Conservation (phyloP, 495 filamentous ascomycete genomes). For the Sordaria brevicollis region DNA sequence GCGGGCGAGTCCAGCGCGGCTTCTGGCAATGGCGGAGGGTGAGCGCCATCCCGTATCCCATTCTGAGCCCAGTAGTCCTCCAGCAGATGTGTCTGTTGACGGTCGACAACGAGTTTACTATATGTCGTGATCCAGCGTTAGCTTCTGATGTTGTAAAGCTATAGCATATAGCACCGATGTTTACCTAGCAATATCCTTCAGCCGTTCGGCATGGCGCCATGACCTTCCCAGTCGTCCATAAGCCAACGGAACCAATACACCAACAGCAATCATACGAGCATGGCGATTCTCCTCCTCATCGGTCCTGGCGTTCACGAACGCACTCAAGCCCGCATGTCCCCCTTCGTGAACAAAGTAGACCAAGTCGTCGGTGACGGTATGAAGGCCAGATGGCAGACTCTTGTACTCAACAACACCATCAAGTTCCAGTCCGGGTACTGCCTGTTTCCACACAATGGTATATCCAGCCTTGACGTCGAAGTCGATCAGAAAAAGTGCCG, state of each 20-base stretch:
- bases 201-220: constrained; percentile 73
- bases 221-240: constrained; percentile 78
- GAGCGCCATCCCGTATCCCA: constrained; percentile 39
- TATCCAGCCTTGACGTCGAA: constrained; percentile 83
- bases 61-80: constrained; percentile 73
- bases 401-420: constrained; percentile 93
- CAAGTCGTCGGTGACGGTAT: constrained; percentile 78
- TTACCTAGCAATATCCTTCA: constrained; percentile 67
- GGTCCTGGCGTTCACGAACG: constrained; percentile 79
- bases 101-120: constrained; percentile 44
- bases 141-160: constrained; percentile 21
- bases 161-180: constrained; percentile 8
- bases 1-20: constrained; percentile 46
- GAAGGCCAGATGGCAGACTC: constrained; percentile 80
- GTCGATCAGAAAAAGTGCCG: constrained; percentile 73
- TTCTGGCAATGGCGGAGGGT: constrained; percentile 38
- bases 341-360: constrained; percentile 84
- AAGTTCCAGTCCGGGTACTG: constrained; percentile 61
- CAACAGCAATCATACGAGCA: constrained; percentile 87
- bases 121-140: neutral
- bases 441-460: constrained; percentile 78
- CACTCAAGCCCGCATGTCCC: constrained; percentile 78
- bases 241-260: constrained; percentile 74
- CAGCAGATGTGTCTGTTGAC: constrained; percentile 47
- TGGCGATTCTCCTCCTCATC: constrained; percentile 65